Evolutionary conservation across 176 grass and related monocot species (phyloP).

Genomic region (Hyparrhenia diplandra): DNA sequence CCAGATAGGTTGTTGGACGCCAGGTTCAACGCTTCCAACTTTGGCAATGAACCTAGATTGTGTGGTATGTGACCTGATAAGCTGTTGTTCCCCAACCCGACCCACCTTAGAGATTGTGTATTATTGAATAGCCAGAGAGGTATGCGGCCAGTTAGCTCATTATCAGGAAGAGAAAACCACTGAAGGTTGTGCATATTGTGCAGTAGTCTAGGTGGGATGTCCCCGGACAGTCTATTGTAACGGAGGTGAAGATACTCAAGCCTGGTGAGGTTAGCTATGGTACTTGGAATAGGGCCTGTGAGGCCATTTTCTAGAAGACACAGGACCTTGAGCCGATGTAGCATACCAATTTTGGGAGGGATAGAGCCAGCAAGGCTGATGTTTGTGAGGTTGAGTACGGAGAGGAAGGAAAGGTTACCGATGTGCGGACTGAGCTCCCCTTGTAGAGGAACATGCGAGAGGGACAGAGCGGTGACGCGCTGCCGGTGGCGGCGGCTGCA

Average conservation of each 20-base stretch:
- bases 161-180: background rate
- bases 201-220: background rate
- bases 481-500: background rate
- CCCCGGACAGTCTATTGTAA: background rate
- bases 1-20: no score
- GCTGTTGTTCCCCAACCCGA: no score
- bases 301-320: background rate
- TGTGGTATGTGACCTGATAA: no score
- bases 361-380: background rate
- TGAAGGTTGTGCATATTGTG: background rate
- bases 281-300: background rate
- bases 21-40: no score
- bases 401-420: background rate
- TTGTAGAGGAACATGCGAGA: background rate
- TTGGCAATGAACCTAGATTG: no score
- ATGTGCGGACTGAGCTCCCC: background rate
- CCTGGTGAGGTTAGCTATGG: background rate
- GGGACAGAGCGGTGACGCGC: background rate
- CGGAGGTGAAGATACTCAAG: rapidly evolving
- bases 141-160: background rate
- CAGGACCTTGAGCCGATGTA: no score
- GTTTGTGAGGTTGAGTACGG: rapidly evolving
- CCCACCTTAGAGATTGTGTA: background rate
- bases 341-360: no score
- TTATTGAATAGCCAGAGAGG: background rate